A percentile compares a stretch with the other conserved stretches of the same genome.
Conservation (phyloP, 2,329 filamentous ascomycete species). For the Phaeomoniella chlamydospora region DNA sequence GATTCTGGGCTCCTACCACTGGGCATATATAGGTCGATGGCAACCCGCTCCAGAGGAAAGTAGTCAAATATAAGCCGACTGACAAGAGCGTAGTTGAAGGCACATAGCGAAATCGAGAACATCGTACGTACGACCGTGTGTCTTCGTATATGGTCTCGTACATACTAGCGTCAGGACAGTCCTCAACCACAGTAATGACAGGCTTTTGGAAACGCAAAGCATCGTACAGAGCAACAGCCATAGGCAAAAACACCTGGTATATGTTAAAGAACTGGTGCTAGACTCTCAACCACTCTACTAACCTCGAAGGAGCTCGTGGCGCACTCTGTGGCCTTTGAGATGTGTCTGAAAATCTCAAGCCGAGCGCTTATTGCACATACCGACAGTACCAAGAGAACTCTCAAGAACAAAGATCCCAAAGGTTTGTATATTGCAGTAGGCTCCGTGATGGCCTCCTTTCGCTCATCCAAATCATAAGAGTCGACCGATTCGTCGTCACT, state of each 20-base stretch:
- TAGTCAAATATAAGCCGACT: conserved; percentile 21
- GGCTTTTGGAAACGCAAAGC: conserved; percentile 18
- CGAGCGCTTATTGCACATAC: conserved; percentile 15
- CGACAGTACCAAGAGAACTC: conserved; percentile 9
- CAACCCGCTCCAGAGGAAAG: conserved; percentile 19
- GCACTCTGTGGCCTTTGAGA: conserved; percentile 28
- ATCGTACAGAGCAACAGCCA: conserved; percentile 26
- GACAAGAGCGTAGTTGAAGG: conserved; percentile 22
- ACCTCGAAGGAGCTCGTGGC: conserved; percentile 12
- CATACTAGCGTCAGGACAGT: conserved; percentile 5
- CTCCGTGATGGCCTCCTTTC: neutral
- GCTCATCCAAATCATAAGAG: conserved; percentile 3
- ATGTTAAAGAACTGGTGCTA: conserved; percentile 4
- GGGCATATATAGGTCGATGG: conserved; percentile 36
- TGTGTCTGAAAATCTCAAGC: conserved; percentile 24
- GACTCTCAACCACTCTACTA: conserved; percentile 1
- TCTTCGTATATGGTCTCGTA: conserved; percentile 15
- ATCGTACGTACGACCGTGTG: conserved; percentile 12
- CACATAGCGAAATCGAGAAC: conserved; percentile 22
- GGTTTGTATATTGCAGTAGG: neutral
- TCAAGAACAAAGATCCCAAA: neutral
- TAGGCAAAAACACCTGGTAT: conserved; percentile 22
- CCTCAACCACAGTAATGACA: conserved; percentile 10
- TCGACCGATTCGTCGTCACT: conserved; percentile 3
- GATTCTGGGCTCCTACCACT: conserved; percentile 17